Evolutionary conservation across 2,329 filamentous ascomycete species (phyloP).

Genomic region (Nothopassalora personata): DNA sequence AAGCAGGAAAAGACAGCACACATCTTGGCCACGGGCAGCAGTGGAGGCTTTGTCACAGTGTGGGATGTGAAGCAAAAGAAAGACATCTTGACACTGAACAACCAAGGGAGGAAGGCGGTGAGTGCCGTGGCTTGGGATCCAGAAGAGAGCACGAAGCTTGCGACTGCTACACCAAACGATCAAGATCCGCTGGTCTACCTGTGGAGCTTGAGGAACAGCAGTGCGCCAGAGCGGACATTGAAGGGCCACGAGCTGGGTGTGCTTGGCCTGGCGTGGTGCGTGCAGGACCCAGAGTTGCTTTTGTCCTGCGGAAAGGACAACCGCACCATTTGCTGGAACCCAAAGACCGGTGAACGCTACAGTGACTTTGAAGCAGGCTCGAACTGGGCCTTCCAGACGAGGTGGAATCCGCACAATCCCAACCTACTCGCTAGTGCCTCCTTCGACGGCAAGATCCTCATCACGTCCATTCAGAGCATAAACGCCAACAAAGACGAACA

Average conservation of each 20-base stretch:
- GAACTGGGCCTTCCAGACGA: slow-evolving; percentile 98
- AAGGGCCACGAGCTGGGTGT: slow-evolving; percentile 93
- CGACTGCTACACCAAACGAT: slow-evolving; percentile 88
- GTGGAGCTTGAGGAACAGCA: slow-evolving; percentile 95
- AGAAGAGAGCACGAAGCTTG: slow-evolving; percentile 82
- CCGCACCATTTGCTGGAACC: slow-evolving; percentile 91
- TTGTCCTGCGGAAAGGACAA: slow-evolving; percentile 97
- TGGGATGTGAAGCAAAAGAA: slow-evolving; percentile 99
- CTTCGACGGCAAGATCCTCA: slow-evolving; percentile 91
- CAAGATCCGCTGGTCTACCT: slow-evolving; percentile 80
- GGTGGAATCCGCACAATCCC: slow-evolving; percentile 90
- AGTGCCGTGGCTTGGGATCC: slow-evolving; percentile 97
- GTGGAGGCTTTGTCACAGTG: slow-evolving; percentile 90
- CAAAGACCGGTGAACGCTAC: slow-evolving; percentile 77
- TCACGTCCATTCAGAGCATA: slow-evolving; percentile 92
- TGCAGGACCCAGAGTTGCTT: slow-evolving; percentile 80
- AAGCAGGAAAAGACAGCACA: slow-evolving; percentile 78
- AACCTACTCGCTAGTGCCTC: slow-evolving; percentile 89
- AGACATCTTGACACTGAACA: slow-evolving; percentile 90
- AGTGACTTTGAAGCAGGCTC: slow-evolving; percentile 95
- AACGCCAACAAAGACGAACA: slow-evolving; percentile 66
- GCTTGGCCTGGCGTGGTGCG: slow-evolving; percentile 90
- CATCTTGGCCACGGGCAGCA: slow-evolving; percentile 89
- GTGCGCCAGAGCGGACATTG: slow-evolving; percentile 82
- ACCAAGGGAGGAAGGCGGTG: slow-evolving; percentile 80